Percentiles rank a stretch among this genome's conserved stretches.
Conservation (phyloP, 1,139 yeast species). For the Suhomyces ambrosiae region DNA sequence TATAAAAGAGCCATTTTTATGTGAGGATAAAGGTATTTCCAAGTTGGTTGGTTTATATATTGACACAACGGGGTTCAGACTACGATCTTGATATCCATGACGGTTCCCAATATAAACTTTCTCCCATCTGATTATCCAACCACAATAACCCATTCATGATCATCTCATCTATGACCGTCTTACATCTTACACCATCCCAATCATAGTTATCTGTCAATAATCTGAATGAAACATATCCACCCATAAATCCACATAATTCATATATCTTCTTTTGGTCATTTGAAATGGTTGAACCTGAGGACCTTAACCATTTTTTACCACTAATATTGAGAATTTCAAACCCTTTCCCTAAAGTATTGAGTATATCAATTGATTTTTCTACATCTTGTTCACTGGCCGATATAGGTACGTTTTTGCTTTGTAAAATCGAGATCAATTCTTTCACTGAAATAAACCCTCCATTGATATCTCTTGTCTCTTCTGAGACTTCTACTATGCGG, state of each 20-base stretch:
- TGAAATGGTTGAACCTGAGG: conserved; percentile 36
- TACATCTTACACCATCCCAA: conserved; percentile 69
- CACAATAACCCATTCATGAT: conserved; percentile 79
- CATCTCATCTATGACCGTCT: conserved; percentile 73
- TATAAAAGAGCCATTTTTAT: no score
- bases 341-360: conserved; percentile 37
- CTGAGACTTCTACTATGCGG: conserved; percentile 72
- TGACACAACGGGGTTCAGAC: background rate
- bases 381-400: conserved; percentile 50
- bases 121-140: conserved; percentile 65
- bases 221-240: conserved; percentile 64
- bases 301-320: conserved; percentile 45
- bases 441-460: conserved; percentile 77
- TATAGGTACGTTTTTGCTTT: conserved; percentile 32
- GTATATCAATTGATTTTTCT: conserved; percentile 56
- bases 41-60: no score
- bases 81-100: conserved; percentile 36
- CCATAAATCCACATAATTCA: conserved; percentile 69
- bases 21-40: no score
- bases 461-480: conserved; percentile 66
- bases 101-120: conserved; percentile 70
- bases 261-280: conserved; percentile 69
- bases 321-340: conserved; percentile 37
- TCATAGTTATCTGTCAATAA: conserved; percentile 68
- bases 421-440: conserved; percentile 47